Base-by-base conservation (phyloP, 2,329 filamentous ascomycete species). In the Aspergillus sergii region DNA sequence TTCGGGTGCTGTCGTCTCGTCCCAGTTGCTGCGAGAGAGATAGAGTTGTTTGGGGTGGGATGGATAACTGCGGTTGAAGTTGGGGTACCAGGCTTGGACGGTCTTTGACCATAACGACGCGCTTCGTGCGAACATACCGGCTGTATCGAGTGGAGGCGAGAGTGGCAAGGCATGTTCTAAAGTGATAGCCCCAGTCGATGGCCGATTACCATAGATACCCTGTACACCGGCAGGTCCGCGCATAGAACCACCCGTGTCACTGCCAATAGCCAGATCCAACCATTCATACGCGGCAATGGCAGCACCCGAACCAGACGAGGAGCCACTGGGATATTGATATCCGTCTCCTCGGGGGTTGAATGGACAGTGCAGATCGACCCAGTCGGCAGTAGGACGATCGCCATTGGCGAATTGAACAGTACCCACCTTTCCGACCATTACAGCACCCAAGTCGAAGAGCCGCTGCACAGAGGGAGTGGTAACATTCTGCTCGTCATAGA, bases 401-500 rank as follows among this genome's bases (percentile, higher is more conserved):
- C 34, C 34, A 7, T 36, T 36, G 14, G 34, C 34, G 59, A 79
- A 79, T 45, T 78, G 73, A 8, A 69, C 69, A 0, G 72, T 71
- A 21, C 74, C 74, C 61, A 72, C 71, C 55, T 78, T 78, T 0
- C 78, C 78, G 1, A 80, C 72, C 7, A 80, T 62, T 1, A 79
- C 76, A 0, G 86, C 88, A 0, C 89, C 89, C 2, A 80, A 78
- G 14, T 36, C 34, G 14, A 36, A 36, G 34, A 36, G 34, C 14
- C 34, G 34, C 57, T 87, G 83, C 0, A 88, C 80, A 1, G 84
- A 78, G 0, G 81, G 71, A 0, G 84, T 83, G 1, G 85, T 88
- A 2, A 68, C 70, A 2, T 75, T 80, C 0, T 80, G 76, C 4
- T 80, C 69, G 0, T 79, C 76, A 60, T 87, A 84, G 3, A 89